These are phyloP conservation scores for Naematelia encephala DNA, from an alignment of 768 basidiomycete genomes.

Conservation along the genomic window DNA sequence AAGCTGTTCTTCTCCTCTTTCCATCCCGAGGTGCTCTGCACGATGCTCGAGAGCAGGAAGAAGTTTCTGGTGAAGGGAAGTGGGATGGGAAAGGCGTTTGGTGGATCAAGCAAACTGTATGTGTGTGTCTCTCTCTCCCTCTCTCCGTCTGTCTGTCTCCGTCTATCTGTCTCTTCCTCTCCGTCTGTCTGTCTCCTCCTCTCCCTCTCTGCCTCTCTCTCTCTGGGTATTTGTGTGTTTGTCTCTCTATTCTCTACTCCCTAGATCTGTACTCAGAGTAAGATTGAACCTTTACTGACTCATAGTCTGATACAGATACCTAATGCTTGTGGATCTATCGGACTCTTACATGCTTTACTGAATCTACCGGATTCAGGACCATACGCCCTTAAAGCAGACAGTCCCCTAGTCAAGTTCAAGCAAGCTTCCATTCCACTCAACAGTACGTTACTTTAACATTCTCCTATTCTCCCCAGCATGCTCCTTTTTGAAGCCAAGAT, in stretches of 20 bases:
- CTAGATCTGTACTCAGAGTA: too few relatives aligned
- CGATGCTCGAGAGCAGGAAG: slow-evolving; percentile 60
- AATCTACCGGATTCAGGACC: slow-evolving; percentile 60
- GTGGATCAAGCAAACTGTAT: slow-evolving; percentile 87
- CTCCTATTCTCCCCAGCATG: background rate
- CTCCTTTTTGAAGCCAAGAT: too few relatives aligned
- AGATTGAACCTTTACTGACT: too few relatives aligned
- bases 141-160: too few relatives aligned
- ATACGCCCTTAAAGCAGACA: slow-evolving; percentile 27
- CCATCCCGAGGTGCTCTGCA: slow-evolving; percentile 62
- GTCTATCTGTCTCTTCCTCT: too few relatives aligned
- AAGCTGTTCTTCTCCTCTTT: slow-evolving; percentile 82
- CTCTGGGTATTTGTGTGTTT: too few relatives aligned
- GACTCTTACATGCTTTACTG: slow-evolving; percentile 72
- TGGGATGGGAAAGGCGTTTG: slow-evolving; percentile 60
- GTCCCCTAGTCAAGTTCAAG: slow-evolving; percentile 44
- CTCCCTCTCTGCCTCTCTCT: too few relatives aligned
- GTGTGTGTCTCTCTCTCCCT: too few relatives aligned
- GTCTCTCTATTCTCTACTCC: too few relatives aligned
- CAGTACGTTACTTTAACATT: slow-evolving; percentile 17
- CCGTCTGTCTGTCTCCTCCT: too few relatives aligned
- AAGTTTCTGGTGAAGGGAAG: slow-evolving; percentile 56
- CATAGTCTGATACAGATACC: slow-evolving; percentile 57
- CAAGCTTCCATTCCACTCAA: slow-evolving; percentile 28
- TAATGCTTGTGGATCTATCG: slow-evolving; percentile 87